These are phyloP conservation scores for Pinus tabuliformis DNA, from an alignment of 75 land plant species.

Conservation along the genomic window DNA sequence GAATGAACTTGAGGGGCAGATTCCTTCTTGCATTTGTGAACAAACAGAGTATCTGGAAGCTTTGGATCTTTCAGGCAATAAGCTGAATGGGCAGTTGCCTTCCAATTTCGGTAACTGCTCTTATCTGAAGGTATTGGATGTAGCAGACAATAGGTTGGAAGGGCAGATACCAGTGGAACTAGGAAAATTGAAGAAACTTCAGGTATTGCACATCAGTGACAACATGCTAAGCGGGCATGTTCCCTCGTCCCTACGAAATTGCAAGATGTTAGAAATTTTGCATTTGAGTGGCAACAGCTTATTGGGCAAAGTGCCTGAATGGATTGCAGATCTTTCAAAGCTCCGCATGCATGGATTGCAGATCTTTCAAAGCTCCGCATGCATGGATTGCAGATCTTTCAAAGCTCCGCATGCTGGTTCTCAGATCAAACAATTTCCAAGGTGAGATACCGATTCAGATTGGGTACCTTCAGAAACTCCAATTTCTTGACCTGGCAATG, in stretches of 20 bases:
- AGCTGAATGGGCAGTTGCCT: slow-evolving; percentile 17
- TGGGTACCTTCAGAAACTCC: not conserved
- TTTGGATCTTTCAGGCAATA: not conserved
- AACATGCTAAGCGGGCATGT: not conserved
- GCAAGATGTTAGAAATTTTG: not conserved
- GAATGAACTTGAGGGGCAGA: not conserved
- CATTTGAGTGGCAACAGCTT: not conserved
- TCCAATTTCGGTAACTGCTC: slow-evolving; percentile 5
- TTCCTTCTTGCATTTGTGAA: not conserved
- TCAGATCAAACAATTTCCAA: not conserved
- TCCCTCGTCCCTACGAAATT: not conserved
- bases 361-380: not conserved
- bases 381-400: not conserved
- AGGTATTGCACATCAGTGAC: not conserved
- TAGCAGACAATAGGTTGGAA: not conserved
- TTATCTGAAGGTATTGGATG: not conserved
- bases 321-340: not conserved
- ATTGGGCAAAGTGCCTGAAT: not conserved
- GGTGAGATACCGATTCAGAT: not conserved
- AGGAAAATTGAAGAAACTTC: not conserved
- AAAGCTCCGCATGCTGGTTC: not conserved
- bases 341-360: not conserved
- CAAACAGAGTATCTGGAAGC: not conserved
- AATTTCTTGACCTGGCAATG: slow-evolving; percentile 4
- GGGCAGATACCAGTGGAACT: not conserved